phyloP scores from a whole-genome alignment of 2,329 filamentous ascomycete genomes.

The Penicillium sp. region DNA sequence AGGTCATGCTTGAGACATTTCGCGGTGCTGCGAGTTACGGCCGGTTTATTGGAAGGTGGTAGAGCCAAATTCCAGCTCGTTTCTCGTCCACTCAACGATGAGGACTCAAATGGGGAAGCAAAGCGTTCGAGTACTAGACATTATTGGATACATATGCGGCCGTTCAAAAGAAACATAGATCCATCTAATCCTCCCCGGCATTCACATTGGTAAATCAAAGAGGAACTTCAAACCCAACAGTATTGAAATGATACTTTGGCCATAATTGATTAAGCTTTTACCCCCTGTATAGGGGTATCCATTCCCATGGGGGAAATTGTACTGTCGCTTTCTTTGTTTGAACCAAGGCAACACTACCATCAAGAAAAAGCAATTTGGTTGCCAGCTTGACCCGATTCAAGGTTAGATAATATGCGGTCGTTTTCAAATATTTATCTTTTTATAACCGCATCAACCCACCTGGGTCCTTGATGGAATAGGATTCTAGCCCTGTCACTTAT shows the following conservation, averaged over 20 bases:
- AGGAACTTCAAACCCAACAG: neutral
- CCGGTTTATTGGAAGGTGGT: neutral
- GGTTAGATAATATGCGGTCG: neutral
- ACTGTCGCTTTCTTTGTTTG: neutral
- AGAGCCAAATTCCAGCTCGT: neutral
- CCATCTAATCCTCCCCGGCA: no score
- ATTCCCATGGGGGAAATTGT: neutral
- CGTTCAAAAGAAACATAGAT: no score
- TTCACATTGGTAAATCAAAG: no score
- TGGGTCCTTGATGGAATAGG: neutral
- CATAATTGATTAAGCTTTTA: neutral
- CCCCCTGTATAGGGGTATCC: neutral
- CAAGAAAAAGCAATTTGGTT: neutral
- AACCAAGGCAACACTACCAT: neutral
- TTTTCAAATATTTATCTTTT: neutral
- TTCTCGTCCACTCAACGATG: neutral
- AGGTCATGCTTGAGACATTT: neutral
- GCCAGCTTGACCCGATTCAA: neutral
- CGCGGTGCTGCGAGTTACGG: no score
- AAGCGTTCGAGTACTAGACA: neutral
- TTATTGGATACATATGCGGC: neutral
- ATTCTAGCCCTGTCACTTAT: neutral
- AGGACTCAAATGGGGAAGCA: neutral
- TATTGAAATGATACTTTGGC: neutral
- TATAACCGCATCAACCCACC: neutral